Percentiles rank a stretch among this genome's conserved stretches.
Conservation (phyloP, 2,329 filamentous ascomycete species). For the Calonectria crousiana region DNA sequence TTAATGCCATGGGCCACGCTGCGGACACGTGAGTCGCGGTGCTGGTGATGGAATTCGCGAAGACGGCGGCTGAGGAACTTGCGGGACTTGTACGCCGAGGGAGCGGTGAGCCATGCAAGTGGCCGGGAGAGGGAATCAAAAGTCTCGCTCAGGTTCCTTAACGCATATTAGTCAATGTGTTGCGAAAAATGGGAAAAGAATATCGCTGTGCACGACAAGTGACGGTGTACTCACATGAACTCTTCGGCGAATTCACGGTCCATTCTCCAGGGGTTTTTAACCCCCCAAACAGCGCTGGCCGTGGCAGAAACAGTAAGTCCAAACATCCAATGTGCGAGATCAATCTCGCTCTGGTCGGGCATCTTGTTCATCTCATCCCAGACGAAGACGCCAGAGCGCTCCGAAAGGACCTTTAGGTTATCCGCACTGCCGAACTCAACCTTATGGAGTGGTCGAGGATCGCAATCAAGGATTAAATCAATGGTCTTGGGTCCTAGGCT, state of each 20-base stretch:
- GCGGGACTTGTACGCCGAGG: conserved; percentile 43
- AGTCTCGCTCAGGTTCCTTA: conserved; percentile 44
- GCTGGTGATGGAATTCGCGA: conserved; percentile 40
- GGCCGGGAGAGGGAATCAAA: conserved; percentile 47
- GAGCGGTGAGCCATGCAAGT: conserved; percentile 42
- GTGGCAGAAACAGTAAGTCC: conserved; percentile 46
- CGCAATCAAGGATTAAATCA: conserved; percentile 38
- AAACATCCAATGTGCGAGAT: conserved; percentile 46
- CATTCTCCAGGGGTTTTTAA: conserved; percentile 46
- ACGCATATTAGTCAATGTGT: conserved; percentile 21
- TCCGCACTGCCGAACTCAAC: conserved; percentile 42
- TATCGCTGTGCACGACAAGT: not conserved
- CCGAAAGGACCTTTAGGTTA: conserved; percentile 39
- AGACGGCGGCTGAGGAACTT: conserved; percentile 41
- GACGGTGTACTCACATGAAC: conserved; percentile 42
- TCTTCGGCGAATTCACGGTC: conserved; percentile 46
- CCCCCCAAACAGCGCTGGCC: conserved; percentile 48
- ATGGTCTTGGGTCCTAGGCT: conserved; percentile 39
- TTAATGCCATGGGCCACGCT: conserved; percentile 48
- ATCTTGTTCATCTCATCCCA: conserved; percentile 37
- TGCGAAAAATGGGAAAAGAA: not conserved
- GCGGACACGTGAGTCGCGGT: conserved; percentile 38
- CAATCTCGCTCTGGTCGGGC: conserved; percentile 32
- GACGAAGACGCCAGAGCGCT: conserved; percentile 37
- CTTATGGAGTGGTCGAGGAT: conserved; percentile 45